phyloP scores from a whole-genome alignment of 345 rosid species.

The Kernera saxatilis region DNA sequence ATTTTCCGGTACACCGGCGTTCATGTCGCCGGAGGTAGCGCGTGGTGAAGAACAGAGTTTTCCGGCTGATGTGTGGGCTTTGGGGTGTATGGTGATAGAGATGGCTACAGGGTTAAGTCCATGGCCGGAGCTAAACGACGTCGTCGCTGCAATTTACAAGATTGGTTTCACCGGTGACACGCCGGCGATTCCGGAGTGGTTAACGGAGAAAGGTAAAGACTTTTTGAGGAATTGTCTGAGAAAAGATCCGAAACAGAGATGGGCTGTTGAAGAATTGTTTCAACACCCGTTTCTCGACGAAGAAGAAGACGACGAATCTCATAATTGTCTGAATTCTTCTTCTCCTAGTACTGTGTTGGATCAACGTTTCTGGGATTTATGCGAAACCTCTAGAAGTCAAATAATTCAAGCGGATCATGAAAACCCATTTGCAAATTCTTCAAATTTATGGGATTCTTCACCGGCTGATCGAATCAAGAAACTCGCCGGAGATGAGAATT shows the following conservation, averaged over 20 bases:
- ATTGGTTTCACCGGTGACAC: conserved; percentile 68
- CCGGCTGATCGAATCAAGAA: conserved; percentile 42
- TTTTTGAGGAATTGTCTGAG: conserved; percentile 61
- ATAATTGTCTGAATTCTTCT: conserved; percentile 7
- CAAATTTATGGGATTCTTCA: not conserved
- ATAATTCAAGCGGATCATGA: conserved; percentile 10
- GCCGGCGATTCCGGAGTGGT: conserved; percentile 61
- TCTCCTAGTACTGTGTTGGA: conserved; percentile 78
- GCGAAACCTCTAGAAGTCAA: conserved; percentile 33
- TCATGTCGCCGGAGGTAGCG: conserved; percentile 93
- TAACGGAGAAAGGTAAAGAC: conserved; percentile 56
- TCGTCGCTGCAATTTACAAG: conserved; percentile 57
- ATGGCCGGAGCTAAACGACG: conserved; percentile 62
- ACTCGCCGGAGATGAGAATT: conserved; percentile 29
- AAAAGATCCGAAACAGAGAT: conserved; percentile 57
- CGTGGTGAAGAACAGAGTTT: conserved; percentile 80
- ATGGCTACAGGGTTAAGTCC: conserved; percentile 72
- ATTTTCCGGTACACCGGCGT: conserved; percentile 84
- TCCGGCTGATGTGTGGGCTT: conserved; percentile 85
- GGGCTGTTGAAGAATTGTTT: conserved; percentile 57
- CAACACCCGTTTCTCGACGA: conserved; percentile 61
- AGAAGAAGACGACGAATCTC: not conserved
- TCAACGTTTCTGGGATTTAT: conserved; percentile 66
- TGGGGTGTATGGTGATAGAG: conserved; percentile 73
- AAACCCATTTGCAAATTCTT: conserved; percentile 4